Base-by-base conservation (phyloP, 768 basidiomycete species). In the Phylloporus sp. region DNA sequence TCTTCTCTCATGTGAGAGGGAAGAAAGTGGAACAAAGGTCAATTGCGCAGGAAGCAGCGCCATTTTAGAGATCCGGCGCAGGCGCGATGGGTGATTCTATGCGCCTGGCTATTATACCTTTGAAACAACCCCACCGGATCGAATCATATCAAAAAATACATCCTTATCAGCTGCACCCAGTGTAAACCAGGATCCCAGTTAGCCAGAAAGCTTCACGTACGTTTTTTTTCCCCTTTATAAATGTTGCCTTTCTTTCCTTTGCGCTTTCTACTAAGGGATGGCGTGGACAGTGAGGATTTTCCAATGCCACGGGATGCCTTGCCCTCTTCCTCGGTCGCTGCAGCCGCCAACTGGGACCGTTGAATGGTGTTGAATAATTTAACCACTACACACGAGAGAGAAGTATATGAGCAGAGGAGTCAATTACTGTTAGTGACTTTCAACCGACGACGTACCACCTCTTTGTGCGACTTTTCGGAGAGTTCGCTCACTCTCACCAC, bases 321-420 rank as follows among this genome's bases (percentile, higher is more conserved):
- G 49, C 76, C 63, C 51, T 81, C 78, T 61, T 83, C 82, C 22
- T 75, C 77, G 11, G 77, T 77, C 6, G 67, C 75, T 10, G 76
- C 65, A 2, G 79, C 73, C 12, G 76, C 78, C 24, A 76, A 72
- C 60, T 93, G 91, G 18, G 88, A 85, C 56, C 89, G 87, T 55
- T 92, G 91, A 44, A 93, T 88, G 5, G 80, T 82, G 59, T 93
- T 93, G 73, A 93, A 93, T 15, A 93, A 72, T 62, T 87, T 83
- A n/a, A 93, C 89, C 41, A 93, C 91, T 80, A 47, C 5, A 52
- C 13, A 9, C 12, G 32, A 27, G 29, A 52, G 28, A 35, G 18
- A 22, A 27, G 15, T 36, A 16, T n/a, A 22, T 54, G 24, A 50
- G 50, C 31, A 47, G 28, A 27, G 45, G 26, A 18, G 46, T 22